Evolutionary conservation across 345 rosid species (phyloP).

Genomic region (Raphanus raphanistrum): DNA sequence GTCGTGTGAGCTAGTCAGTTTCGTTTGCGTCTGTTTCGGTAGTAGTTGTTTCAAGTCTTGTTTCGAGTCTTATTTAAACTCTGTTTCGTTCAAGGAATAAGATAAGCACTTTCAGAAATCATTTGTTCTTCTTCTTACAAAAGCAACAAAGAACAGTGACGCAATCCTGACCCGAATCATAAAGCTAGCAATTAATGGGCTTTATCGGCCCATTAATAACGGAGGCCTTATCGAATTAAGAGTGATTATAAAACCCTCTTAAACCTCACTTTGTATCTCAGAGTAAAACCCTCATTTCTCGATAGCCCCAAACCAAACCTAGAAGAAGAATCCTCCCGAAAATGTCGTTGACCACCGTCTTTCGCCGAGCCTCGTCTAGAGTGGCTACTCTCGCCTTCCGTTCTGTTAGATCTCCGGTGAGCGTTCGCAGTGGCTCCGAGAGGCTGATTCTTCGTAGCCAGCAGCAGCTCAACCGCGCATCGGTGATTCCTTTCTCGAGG

Average conservation of each 20-base stretch:
- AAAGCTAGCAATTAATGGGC: background rate
- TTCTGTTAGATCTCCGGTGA: conserved; percentile 40
- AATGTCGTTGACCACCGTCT: conserved; percentile 39
- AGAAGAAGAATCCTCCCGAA: background rate
- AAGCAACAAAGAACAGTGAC: no score
- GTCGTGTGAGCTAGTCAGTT: no score
- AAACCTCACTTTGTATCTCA: conserved; percentile 11
- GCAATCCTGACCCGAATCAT: no score
- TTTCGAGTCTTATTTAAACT: no score
- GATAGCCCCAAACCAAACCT: background rate
- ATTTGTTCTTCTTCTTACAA: no score
- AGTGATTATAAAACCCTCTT: background rate
- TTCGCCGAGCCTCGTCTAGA: conserved; percentile 53
- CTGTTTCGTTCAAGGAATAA: no score
- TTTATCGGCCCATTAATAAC: background rate
- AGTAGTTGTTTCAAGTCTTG: no score
- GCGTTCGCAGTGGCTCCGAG: conserved; percentile 28
- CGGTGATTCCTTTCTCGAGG: conserved; percentile 11
- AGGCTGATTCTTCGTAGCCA: conserved; percentile 21
- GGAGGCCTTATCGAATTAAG: background rate
- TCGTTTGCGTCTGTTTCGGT: no score
- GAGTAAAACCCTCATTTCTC: conserved; percentile 31
- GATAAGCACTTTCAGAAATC: no score
- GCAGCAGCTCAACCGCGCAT: conserved; percentile 27
- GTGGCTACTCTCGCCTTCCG: conserved; percentile 44